Conservation (phyloP, 169 alveolate species). For the Babesia sp. region DNA sequence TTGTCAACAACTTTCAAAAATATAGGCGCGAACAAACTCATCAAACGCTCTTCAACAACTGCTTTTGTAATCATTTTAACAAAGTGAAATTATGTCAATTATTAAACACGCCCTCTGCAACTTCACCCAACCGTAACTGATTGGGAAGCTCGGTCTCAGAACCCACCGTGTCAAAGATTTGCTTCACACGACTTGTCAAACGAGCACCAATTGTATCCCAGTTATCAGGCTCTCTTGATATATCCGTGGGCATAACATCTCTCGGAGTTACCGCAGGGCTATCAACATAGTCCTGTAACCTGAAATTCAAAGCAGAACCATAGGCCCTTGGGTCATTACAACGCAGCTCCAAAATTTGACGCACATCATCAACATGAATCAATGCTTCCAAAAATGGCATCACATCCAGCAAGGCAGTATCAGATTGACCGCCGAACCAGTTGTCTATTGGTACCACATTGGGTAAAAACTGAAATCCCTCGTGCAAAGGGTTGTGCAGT, state of each 20-base stretch:
- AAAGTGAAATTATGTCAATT: neutral
- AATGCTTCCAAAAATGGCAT: slow-evolving; percentile 75
- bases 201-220: slow-evolving; percentile 42
- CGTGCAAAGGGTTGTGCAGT: slow-evolving; percentile 49
- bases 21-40: slow-evolving; percentile 75
- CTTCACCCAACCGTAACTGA: neutral
- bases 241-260: neutral
- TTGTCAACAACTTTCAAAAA: slow-evolving; percentile 78
- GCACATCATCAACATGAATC: slow-evolving; percentile 68
- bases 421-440: slow-evolving; percentile 76
- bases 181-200: slow-evolving; percentile 39
- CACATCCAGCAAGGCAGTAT: slow-evolving; percentile 74
- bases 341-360: slow-evolving; percentile 40
- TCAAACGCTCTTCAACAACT: slow-evolving; percentile 75
- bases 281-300: neutral
- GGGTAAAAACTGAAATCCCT: slow-evolving; percentile 32
- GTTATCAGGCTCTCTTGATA: neutral
- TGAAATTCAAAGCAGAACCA: neutral
- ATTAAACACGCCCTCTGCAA: neutral
- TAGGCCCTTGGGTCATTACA: neutral
- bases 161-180: slow-evolving; percentile 16
- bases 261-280: neutral
- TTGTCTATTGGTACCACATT: slow-evolving; percentile 72
- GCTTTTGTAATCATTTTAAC: slow-evolving; percentile 26
- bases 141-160: neutral